Evolutionary conservation across 768 basidiomycete genomes (phyloP), one percentile per base, ranked within the genome.

Genomic region (Macrolepiota albuminosa): DNA sequence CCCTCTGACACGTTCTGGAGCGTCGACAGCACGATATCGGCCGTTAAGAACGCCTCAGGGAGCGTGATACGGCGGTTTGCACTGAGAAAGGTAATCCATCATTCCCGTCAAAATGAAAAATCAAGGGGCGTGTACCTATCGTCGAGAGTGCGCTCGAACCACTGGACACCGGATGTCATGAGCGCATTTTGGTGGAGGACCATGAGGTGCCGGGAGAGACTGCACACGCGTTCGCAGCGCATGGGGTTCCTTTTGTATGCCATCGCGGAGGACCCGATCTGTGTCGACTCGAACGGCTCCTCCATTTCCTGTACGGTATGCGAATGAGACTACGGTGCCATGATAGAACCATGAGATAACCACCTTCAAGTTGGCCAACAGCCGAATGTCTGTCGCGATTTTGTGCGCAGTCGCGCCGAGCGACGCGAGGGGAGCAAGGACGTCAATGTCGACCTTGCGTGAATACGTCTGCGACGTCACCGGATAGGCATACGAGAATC

Each of bases 181-280:
- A 98, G 81, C 37, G 95, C 89, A 74, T 98, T 98, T 73, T 98
- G 94, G 67, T 95, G 95, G 60, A 98, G 81, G 18, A 88, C 86
- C 94, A 97, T 97, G 53, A 99, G 77, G 75, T 98, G 97, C 57
- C 97, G 81, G n/a, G 95, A 82, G 56, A 99, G 84, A 68, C 91
- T 94, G 82, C 97, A 99, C 48, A 97, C 90, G 43, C 97, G 89
- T 75, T 99, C 97, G 58, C 87, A 95, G 59, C 97, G 92, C 97
- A 99, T 99, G 7, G 97, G 97, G 75, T 99, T 98, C 57, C 96
- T 85, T 77, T 98, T 98, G 84, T 98, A 98, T 9, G 96, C 96
- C 96, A 98, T 98, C 1, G 95, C 95, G 0, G 90, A 93, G 10
- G 90, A 91, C 7, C 97, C 97, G 65, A 98, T 99, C 76, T 99